Base-by-base conservation (phyloP, 2,329 filamentous ascomycete species). In the Colletotrichum coccodes region DNA sequence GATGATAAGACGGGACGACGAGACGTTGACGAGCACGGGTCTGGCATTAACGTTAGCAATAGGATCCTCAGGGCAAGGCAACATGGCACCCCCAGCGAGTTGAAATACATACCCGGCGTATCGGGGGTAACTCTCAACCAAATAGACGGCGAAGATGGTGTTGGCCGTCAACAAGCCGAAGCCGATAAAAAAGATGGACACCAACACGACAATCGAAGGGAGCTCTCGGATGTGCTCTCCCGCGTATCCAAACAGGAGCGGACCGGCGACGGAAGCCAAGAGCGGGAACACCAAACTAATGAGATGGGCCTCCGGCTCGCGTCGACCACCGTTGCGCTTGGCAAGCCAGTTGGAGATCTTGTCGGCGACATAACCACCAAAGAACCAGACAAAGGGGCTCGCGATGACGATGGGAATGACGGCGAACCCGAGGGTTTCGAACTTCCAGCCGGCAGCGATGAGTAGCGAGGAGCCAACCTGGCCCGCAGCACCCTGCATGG, bases 221-320 rank as follows among this genome's bases (percentile, higher is more conserved):
- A 75, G 53, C 16, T 53, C 58, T 18, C 64, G 70, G 26, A 71
- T 71, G 49, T 72, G 67, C 69, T 77, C 72, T 26, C 74, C 75
- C 3, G 76, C 71, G 49, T 74, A 74, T 6, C 77, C 79, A 49
- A 80, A 80, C 46, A 79, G 30, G 54, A 80, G 73, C 32, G 72
- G 71, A 18, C 78, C 77, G 3, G 72, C 67, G 23, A 80, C 69
- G 50, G 76, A 77, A 0, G 73, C 58, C 23, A 72, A 32, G 12
- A 79, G 72, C 3, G 79, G 79, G 47, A 79, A 64, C 1, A 76
- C 57, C 32, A 80, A 65, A 40, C 76, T 77, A 42, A 76, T 62
- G 9, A 80, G 75, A 57, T 76, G 76, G 49, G 76, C 75, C 71
- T 81, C 79, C 14, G 79, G 75, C 72, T 80, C 75, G 34, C 78